Percentiles rank a stretch among this genome's conserved stretches.
Conservation (phyloP, 306 rosid species). For the Rosa multiflora region DNA sequence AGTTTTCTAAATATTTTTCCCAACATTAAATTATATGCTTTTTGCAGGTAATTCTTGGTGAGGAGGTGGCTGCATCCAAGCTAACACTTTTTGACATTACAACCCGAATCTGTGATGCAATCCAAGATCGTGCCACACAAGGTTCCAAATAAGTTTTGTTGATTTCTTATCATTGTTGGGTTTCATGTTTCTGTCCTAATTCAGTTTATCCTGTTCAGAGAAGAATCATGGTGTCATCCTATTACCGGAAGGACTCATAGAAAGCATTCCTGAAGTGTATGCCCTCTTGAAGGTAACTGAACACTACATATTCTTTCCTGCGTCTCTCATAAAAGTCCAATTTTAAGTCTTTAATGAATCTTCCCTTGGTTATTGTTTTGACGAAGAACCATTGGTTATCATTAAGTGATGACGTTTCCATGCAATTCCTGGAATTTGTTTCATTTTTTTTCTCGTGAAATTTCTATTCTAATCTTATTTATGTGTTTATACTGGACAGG, state of each 20-base stretch:
- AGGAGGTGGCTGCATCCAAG: constrained; percentile 94
- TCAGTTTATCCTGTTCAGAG: constrained; percentile 44
- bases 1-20: constrained; percentile 4
- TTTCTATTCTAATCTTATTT: background rate
- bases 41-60: constrained; percentile 91
- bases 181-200: constrained; percentile 23
- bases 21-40: constrained; percentile 1
- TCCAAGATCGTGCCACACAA: constrained; percentile 89
- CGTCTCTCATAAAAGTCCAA: background rate
- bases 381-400: background rate
- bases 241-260: constrained; percentile 94
- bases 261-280: constrained; percentile 97
- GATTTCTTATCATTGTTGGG: background rate
- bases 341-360: background rate
- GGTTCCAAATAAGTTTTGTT: constrained; percentile 48
- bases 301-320: background rate
- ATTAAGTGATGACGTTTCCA: background rate
- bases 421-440: background rate
- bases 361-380: constrained; percentile 1
- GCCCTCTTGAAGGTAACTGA: constrained; percentile 80
- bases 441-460: background rate
- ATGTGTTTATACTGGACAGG: constrained; percentile 47
- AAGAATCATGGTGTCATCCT: constrained; percentile 94
- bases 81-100: constrained; percentile 88
- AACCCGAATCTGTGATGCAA: constrained; percentile 82